Evolutionary conservation across 2,329 filamentous ascomycete species (phyloP).

Genomic region (Lomentospora prolificans): DNA sequence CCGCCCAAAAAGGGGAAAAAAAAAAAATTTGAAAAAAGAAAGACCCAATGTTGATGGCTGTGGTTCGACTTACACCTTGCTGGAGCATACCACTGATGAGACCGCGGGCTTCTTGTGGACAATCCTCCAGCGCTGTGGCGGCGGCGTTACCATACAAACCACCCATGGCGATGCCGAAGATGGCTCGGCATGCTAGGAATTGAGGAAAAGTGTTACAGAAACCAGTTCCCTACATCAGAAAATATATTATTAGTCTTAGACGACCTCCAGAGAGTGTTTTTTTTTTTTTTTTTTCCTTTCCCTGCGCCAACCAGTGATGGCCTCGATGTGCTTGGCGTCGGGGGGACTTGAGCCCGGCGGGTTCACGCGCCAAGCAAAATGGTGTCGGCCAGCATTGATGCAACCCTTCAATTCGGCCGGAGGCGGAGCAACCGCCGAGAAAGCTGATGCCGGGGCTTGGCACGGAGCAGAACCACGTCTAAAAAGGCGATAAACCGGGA

Average conservation of each 20-base stretch:
- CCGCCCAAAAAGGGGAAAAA: no score
- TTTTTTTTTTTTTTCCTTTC: neutral
- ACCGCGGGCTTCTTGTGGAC: constrained; percentile 57
- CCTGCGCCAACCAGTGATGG: neutral
- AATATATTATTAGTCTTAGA: no score
- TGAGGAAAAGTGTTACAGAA: constrained; percentile 62
- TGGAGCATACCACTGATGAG: constrained; percentile 69
- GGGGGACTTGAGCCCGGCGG: no score
- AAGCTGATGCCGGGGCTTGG: neutral
- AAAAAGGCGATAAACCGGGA: no score
- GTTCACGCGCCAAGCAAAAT: neutral
- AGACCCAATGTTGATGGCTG: no score
- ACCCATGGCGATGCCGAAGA: constrained; percentile 78
- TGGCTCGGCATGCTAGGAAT: constrained; percentile 60
- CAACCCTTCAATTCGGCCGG: neutral
- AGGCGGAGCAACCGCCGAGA: neutral
- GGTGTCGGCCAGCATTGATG: no score
- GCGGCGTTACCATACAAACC: constrained; percentile 71
- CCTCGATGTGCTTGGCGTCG: neutral
- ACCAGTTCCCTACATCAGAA: constrained; percentile 45
- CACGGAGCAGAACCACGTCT: no score
- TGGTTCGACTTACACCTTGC: constrained; percentile 43
- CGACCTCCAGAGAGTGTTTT: no score
- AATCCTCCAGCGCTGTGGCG: constrained; percentile 69
- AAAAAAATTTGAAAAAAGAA: no score